Base-by-base conservation (phyloP, 768 basidiomycete species). In the Punctularia strigosozonata region DNA sequence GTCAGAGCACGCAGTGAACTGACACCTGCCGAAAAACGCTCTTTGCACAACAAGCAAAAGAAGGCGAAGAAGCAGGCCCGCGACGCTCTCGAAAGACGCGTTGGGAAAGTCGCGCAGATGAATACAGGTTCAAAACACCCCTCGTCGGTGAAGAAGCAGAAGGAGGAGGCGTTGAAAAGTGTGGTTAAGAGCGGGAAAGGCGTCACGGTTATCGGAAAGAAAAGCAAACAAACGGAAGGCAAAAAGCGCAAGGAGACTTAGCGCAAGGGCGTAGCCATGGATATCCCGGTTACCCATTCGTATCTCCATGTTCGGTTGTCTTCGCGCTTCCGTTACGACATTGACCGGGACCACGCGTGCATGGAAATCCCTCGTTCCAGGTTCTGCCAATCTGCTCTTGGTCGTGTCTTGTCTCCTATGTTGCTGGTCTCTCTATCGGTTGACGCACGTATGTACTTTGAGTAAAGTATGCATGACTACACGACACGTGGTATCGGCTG, bases 121-220 rank as follows among this genome's bases (percentile, higher is more conserved):
- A 73, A 66, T 47, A n/a, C n/a, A n/a, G n/a, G n/a, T n/a, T n/a
- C n/a, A n/a, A n/a, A n/a, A n/a, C 61, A 68, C n/a, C 53, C 65
- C 20, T 62, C 69, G 20, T 66, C 67, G 19, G 66, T 77, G 19
- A 86, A 81, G 59, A 79, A 76, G 50, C 81, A 91, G 61, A 95
- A 97, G 60, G 77, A 88, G 44, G 74, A 70, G 10, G 88, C 86
- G 12, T 62, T 91, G 43, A 77, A 80, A 57, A 81, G 71, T 46
- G 70, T 95, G 6, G 79, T 95, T 21, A 91, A 87, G 54, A 73
- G 67, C 22, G 86, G 88, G 1, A 83, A 76, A 52, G 88, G 90
- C 0, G 82, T 91, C 28, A 91, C 88, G 0, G 78, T 92, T 14
- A 72, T 92, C 30, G 90, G 89, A 18, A 92, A 90, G 58, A 62